These are phyloP conservation scores for Akanthomyces muscarius DNA, from an alignment of 2,329 filamentous ascomycete genomes.

Conservation along the genomic window DNA sequence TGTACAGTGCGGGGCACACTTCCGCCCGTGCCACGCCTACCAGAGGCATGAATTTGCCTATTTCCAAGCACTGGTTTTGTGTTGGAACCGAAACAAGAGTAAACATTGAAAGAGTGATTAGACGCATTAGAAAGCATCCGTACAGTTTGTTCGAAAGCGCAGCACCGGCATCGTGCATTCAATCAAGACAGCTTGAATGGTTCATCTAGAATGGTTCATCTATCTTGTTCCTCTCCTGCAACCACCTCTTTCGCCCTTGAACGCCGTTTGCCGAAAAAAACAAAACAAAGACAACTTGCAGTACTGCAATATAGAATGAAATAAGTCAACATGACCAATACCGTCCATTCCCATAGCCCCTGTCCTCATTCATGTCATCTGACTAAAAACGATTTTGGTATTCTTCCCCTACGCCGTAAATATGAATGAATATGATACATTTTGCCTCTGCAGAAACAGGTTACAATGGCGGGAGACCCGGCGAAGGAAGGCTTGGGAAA, in stretches of 20 bases:
- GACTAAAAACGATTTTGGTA: background rate
- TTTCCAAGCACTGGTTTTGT: too few relatives aligned
- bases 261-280: background rate
- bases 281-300: background rate
- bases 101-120: background rate
- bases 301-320: background rate
- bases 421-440: slow-evolving; percentile 16
- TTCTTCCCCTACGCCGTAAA: slow-evolving; percentile 6
- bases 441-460: background rate
- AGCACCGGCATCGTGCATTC: too few relatives aligned
- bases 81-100: too few relatives aligned
- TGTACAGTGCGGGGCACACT: background rate
- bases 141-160: too few relatives aligned
- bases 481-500: background rate
- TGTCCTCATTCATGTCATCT: background rate
- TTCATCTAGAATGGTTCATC: background rate
- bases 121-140: too few relatives aligned
- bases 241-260: background rate
- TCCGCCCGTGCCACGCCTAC: background rate
- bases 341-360: background rate
- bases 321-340: background rate
- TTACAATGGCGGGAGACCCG: slow-evolving; percentile 5
- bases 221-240: background rate
- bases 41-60: background rate
- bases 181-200: background rate